Conservation (phyloP, 257 asterid genomes). For the Apocynum venetum region DNA sequence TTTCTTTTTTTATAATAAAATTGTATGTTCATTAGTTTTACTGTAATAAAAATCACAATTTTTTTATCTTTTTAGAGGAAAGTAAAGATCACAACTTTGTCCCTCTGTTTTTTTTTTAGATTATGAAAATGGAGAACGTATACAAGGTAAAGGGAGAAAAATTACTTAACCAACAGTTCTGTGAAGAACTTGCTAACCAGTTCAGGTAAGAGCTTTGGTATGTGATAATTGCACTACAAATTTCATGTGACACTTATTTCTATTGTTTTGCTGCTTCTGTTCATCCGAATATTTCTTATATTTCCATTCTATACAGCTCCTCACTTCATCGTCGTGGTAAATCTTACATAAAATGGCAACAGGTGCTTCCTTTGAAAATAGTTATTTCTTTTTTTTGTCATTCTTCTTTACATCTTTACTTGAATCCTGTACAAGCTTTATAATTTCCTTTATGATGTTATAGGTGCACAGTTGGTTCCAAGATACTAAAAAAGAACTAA, state of each 20-base stretch:
- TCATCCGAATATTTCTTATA: neutral
- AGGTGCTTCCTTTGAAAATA: slow-evolving; percentile 41
- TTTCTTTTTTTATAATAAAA: no score
- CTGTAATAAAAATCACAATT: neutral
- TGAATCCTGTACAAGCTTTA: neutral
- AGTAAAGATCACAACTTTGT: neutral
- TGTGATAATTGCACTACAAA: neutral
- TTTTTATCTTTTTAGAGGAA: neutral
- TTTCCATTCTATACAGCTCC: slow-evolving; percentile 34
- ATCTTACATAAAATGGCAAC: slow-evolving; percentile 54
- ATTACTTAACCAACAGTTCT: slow-evolving; percentile 38
- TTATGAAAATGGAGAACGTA: slow-evolving; percentile 46
- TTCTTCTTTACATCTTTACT: neutral
- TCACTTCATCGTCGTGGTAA: slow-evolving; percentile 51
- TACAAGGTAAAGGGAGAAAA: slow-evolving; percentile 41
- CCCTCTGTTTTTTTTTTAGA: slow-evolving; percentile 31
- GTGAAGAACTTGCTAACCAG: slow-evolving; percentile 56
- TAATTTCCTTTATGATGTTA: neutral
- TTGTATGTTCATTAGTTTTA: neutral
- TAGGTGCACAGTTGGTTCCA: slow-evolving; percentile 75
- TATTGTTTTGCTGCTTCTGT: neutral
- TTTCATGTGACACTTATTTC: neutral
- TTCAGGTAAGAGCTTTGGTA: slow-evolving; percentile 47
- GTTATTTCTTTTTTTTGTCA: neutral
- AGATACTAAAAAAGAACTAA: slow-evolving; percentile 32